phyloP scores from a whole-genome alignment of 768 basidiomycete genomes.

The Melanogaster broomeanus region DNA sequence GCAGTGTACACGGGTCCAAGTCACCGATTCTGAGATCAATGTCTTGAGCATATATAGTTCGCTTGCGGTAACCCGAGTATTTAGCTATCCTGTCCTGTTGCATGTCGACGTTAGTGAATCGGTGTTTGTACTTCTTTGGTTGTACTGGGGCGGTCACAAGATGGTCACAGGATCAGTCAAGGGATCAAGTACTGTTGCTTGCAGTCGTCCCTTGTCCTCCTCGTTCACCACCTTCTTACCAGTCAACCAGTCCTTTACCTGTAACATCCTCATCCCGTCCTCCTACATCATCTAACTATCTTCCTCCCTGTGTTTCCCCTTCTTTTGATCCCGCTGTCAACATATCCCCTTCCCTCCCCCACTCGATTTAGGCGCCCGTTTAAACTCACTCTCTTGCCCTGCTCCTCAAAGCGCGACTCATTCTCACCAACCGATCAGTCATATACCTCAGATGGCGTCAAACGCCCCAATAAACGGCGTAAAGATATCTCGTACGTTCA shows the following conservation, averaged over 20 bases:
- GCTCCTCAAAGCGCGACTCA: constrained; percentile 4
- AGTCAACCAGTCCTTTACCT: constrained; percentile 11
- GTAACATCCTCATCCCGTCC: constrained; percentile 13
- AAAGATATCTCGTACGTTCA: constrained; percentile 78
- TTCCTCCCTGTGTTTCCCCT: neutral
- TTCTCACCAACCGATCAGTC: neutral
- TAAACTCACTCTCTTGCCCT: constrained; percentile 7
- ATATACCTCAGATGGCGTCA: constrained; percentile 54
- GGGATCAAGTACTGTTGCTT: constrained; percentile 22
- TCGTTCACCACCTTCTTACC: constrained; percentile 14
- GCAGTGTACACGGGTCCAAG: too few species aligned
- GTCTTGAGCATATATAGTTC: neutral
- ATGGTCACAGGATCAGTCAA: constrained; percentile 32
- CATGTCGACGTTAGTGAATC: constrained; percentile 1
- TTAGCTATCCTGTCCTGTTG: too few species aligned
- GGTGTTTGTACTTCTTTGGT: constrained; percentile 35
- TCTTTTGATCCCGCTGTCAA: neutral
- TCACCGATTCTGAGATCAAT: too few species aligned
- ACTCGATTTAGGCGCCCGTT: constrained; percentile 14
- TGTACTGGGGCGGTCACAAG: constrained; percentile 18
- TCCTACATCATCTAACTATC: constrained; percentile 1
- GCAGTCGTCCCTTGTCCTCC: constrained; percentile 28
- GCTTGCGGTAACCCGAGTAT: too few species aligned
- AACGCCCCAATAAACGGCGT: constrained; percentile 87
- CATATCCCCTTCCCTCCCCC: neutral